A percentile compares a stretch with the other conserved stretches of the same genome.
phyloP scores from a whole-genome alignment of 2,329 filamentous ascomycete species.

The Hypoxylon sp. region DNA sequence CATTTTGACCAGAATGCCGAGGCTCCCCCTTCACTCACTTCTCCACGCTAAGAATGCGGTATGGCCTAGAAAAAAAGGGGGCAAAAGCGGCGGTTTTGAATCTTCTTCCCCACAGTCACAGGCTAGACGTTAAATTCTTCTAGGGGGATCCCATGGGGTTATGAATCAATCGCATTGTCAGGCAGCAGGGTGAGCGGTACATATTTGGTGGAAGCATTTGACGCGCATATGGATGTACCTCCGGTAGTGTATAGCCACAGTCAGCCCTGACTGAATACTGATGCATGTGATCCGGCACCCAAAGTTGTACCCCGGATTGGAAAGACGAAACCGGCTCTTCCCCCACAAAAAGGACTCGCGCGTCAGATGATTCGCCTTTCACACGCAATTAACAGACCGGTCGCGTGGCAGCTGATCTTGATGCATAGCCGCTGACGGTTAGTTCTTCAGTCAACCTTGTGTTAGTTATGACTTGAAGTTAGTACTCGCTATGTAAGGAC shows the following conservation, averaged over 20 bases:
- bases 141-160: slow-evolving; percentile 35
- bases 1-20: slow-evolving; percentile 44
- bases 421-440: slow-evolving; percentile 20
- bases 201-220: background rate
- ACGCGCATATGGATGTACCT: slow-evolving; percentile 4
- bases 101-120: slow-evolving; percentile 46
- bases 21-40: slow-evolving; percentile 29
- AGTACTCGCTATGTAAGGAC: background rate
- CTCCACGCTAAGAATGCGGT: slow-evolving; percentile 28
- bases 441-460: slow-evolving; percentile 15
- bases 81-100: slow-evolving; percentile 43
- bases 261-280: background rate
- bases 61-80: slow-evolving; percentile 29
- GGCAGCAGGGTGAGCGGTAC: slow-evolving; percentile 12
- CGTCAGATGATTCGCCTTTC: slow-evolving; percentile 40
- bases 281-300: slow-evolving; percentile 41
- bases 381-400: slow-evolving; percentile 23
- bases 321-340: slow-evolving; percentile 37
- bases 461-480: background rate
- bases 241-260: background rate
- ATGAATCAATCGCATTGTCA: slow-evolving; percentile 21
- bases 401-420: slow-evolving; percentile 39
- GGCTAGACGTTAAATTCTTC: slow-evolving; percentile 32
- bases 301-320: slow-evolving; percentile 26
- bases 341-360: slow-evolving; percentile 37